Conservation (phyloP, 805 yeast genomes). For the Grigorovia humatica region DNA sequence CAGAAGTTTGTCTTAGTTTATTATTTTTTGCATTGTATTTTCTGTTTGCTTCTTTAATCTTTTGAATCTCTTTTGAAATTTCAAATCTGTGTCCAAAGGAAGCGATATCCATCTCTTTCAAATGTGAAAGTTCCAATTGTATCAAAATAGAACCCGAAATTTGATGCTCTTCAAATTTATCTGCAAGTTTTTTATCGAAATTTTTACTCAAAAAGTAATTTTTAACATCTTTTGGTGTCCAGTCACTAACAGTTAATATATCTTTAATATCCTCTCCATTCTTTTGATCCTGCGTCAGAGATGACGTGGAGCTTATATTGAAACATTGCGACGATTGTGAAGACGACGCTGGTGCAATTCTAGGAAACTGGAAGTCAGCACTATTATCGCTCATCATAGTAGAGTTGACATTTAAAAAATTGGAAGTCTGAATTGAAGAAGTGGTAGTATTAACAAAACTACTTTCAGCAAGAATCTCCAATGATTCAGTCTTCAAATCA, state of each 20-base stretch:
- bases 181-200: constrained; percentile 59
- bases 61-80: constrained; percentile 77
- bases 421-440: not conserved
- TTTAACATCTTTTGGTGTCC: constrained; percentile 84
- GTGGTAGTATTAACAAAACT: not conserved
- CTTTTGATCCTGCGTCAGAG: not conserved
- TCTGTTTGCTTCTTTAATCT: constrained; percentile 27
- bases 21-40: not conserved
- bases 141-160: constrained; percentile 78
- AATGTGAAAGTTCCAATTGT: constrained; percentile 72
- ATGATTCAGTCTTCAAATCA: constrained; percentile 39
- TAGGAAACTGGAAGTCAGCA: not conserved
- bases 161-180: constrained; percentile 74
- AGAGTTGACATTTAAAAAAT: not conserved
- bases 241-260: constrained; percentile 34
- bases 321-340: not conserved
- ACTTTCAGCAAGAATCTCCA: constrained; percentile 7
- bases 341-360: not conserved
- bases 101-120: constrained; percentile 83
- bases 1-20: not conserved
- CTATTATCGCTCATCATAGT: not conserved
- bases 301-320: not conserved
- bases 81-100: constrained; percentile 95
- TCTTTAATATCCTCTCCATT: not conserved
- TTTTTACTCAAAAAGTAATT: constrained; percentile 62